Evolutionary conservation across 768 basidiomycete genomes (phyloP).

Genomic region (Amanita jacksonii): DNA sequence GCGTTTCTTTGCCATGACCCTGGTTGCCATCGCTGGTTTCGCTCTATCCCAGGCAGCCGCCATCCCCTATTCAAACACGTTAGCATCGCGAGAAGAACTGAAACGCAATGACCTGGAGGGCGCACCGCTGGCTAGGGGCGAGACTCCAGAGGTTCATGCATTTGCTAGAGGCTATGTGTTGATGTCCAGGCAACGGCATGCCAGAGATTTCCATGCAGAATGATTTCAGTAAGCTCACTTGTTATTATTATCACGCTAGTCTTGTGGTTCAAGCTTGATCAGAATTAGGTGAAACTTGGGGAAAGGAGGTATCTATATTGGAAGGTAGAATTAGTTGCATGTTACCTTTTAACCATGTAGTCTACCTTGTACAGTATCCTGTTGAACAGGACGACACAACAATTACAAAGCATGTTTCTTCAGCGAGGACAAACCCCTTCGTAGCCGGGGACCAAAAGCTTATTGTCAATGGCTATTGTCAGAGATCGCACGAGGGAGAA

Average conservation of each 20-base stretch:
- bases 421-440: too few species aligned
- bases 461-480: too few species aligned
- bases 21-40: slow-evolving; percentile 14
- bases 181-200: neutral
- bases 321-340: too few species aligned
- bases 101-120: slow-evolving; percentile 14
- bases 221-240: neutral
- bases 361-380: too few species aligned
- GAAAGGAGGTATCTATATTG: too few species aligned
- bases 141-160: neutral
- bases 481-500: too few species aligned
- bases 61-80: slow-evolving; percentile 16
- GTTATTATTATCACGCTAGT: neutral
- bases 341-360: too few species aligned
- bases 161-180: neutral
- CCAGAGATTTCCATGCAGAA: slow-evolving; percentile 6
- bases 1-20: slow-evolving; percentile 18
- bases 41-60: slow-evolving; percentile 20
- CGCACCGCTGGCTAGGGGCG: neutral
- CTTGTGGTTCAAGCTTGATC: too few species aligned
- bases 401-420: too few species aligned
- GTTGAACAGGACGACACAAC: too few species aligned
- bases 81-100: slow-evolving; percentile 13
- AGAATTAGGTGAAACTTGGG: too few species aligned
- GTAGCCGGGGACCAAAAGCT: too few species aligned